Evolutionary conservation across 805 yeast genomes (phyloP).

Genomic region (Candida mattraensis): DNA sequence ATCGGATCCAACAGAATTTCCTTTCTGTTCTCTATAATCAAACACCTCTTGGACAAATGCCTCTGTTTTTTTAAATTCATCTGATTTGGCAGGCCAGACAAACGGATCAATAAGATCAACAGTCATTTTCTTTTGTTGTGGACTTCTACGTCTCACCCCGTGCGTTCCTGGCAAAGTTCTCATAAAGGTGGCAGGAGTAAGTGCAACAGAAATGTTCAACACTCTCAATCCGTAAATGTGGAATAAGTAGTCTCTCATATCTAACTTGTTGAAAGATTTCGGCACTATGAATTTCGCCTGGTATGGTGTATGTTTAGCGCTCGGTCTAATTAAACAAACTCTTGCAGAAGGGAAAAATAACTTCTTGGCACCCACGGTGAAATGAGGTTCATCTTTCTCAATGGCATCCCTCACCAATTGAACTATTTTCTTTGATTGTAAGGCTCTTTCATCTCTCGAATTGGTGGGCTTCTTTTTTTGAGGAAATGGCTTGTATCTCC

Average conservation of each 20-base stretch:
- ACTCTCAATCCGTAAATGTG: slow-evolving; percentile 90
- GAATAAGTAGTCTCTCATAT: slow-evolving; percentile 89
- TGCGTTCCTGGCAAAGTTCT: slow-evolving; percentile 53
- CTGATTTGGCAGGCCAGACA: slow-evolving; percentile 79
- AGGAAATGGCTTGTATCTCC: slow-evolving; percentile 31
- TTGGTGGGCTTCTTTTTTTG: slow-evolving; percentile 21
- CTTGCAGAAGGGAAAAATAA: slow-evolving; percentile 86
- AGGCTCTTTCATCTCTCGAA: slow-evolving; percentile 25
- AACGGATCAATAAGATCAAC: slow-evolving; percentile 95
- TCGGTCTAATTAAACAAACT: slow-evolving; percentile 78
- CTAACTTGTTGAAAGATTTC: slow-evolving; percentile 87
- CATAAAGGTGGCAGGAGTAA: slow-evolving; percentile 68
- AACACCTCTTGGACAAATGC: slow-evolving; percentile 44
- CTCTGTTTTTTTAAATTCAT: slow-evolving; percentile 34
- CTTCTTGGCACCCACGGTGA: slow-evolving; percentile 73
- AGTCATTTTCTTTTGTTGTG: slow-evolving; percentile 93
- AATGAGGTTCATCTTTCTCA: slow-evolving; percentile 70
- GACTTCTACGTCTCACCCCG: slow-evolving; percentile 68
- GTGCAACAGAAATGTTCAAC: slow-evolving; percentile 81
- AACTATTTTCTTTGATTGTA: slow-evolving; percentile 29
- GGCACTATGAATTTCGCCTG: slow-evolving; percentile 97
- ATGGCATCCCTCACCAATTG: slow-evolving; percentile 44
- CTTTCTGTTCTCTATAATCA: slow-evolving; percentile 51
- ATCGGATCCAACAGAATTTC: slow-evolving; percentile 62
- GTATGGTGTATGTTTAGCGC: slow-evolving; percentile 95